These are phyloP conservation scores for Vigna nakashimae DNA, from an alignment of 306 rosid species.

Conservation along the genomic window DNA sequence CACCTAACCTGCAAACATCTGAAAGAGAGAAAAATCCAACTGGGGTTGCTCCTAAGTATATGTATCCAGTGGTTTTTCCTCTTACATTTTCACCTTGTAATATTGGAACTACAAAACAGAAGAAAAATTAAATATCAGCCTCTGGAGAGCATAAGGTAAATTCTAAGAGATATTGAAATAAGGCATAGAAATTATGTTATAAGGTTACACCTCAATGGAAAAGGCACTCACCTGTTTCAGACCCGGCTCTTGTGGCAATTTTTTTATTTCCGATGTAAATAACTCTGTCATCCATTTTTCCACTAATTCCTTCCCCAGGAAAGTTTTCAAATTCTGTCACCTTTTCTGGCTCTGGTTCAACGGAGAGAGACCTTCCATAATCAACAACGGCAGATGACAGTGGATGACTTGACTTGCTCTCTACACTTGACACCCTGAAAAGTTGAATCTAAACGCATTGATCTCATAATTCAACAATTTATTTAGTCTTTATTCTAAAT, in stretches of 20 bases:
- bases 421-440: slow-evolving; percentile 91
- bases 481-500: slow-evolving; percentile 13
- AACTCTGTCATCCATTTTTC: slow-evolving; percentile 69
- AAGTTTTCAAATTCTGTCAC: slow-evolving; percentile 77
- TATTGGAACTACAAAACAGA: slow-evolving; percentile 56
- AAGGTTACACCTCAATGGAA: slow-evolving; percentile 17
- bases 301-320: slow-evolving; percentile 91
- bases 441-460: slow-evolving; percentile 1
- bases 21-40: slow-evolving; percentile 75
- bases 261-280: slow-evolving; percentile 80
- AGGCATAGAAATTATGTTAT: background rate
- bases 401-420: slow-evolving; percentile 98
- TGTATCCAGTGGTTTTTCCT: slow-evolving; percentile 82
- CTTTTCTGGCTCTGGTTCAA: slow-evolving; percentile 78
- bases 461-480: slow-evolving; percentile 21
- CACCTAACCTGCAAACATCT: slow-evolving; percentile 85
- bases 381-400: slow-evolving; percentile 84
- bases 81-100: slow-evolving; percentile 55
- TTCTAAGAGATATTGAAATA: slow-evolving; percentile 1
- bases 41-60: slow-evolving; percentile 60
- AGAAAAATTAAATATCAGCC: slow-evolving; percentile 15
- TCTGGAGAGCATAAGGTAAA: background rate
- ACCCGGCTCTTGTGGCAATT: slow-evolving; percentile 69
- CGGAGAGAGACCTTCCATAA: slow-evolving; percentile 74
- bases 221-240: slow-evolving; percentile 64